Evolutionary conservation across 306 rosid genomes (phyloP).

Genomic region (Prunus mume): DNA sequence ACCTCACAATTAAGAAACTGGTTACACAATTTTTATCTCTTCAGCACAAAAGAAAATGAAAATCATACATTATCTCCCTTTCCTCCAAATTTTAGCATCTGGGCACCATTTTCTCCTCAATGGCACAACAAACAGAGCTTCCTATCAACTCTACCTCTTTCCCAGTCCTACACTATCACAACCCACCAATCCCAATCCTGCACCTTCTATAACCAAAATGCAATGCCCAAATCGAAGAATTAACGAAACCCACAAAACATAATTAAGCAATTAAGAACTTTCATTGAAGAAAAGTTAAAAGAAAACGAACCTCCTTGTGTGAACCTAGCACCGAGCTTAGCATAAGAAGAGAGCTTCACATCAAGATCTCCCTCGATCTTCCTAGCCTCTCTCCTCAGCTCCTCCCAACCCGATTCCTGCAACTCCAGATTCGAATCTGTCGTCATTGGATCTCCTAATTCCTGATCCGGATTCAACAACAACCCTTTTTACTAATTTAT

Average conservation of each 20-base stretch:
- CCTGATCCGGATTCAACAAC: conserved; percentile 27
- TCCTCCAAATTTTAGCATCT: background rate
- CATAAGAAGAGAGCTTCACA: conserved; percentile 92
- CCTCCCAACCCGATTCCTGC: conserved; percentile 99
- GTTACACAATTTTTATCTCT: background rate
- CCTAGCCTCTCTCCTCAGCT: conserved; percentile 85
- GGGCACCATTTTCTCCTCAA: background rate
- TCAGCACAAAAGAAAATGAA: background rate
- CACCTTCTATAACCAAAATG: background rate
- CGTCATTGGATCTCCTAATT: conserved; percentile 45
- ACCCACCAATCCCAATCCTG: background rate
- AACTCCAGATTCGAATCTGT: conserved; percentile 70
- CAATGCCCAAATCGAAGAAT: conserved; percentile 2
- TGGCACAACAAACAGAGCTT: background rate
- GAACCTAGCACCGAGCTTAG: conserved; percentile 83
- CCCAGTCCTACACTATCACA: conserved; percentile 2
- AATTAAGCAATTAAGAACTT: background rate
- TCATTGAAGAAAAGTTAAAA: background rate
- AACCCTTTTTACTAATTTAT: background rate
- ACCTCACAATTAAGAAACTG: background rate
- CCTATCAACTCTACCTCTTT: background rate
- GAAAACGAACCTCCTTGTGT: conserved; percentile 71
- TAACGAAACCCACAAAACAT: background rate
- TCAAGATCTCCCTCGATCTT: conserved; percentile 99
- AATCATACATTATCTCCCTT: background rate